Evolutionary conservation across 2,329 filamentous ascomycete genomes (phyloP), one percentile per base, ranked within the genome.

Genomic region (Aspergillus neoniger): DNA sequence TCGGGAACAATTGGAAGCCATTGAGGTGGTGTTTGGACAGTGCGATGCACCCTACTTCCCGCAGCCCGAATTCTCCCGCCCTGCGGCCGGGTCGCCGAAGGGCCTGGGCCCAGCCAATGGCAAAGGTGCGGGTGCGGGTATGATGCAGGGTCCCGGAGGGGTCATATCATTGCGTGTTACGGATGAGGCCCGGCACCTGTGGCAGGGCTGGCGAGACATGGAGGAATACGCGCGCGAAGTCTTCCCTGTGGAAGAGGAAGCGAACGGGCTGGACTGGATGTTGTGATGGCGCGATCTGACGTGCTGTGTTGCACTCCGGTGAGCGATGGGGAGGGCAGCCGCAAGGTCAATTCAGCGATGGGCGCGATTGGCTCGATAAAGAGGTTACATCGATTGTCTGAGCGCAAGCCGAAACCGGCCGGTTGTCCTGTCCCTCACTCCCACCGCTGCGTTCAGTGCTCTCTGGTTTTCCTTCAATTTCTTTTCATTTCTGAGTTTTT

Each of bases 201-300:
- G 95, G 95, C 91, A 96, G 73, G 95, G 92, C 4, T 92, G 92
- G 67, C 85, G 95, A 57, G 91, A 91, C 30, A 85, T 98, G 67
- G 92, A 97, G 73, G 95, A 98, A 77, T 99, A 98, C 74, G 94
- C 94, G 1, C 85, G 91, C 52, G 95, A 98, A 74, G 92, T 96
- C 28, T 98, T 98, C 70, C 91, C 92, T 0, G 84, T 97, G 12
- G 95, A 99, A 76, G 95, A 99, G 78, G 90, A 93, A 68, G 92
- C 92, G 32, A 98, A 98, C 74, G 94, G 94, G 5, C 80, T 95
- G 71, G 91, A 90, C 15, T 99, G 95, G 95, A 98, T 97, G 94
- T 65, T 79, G 55, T 79, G 61, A 70, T 64, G 60, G 63, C 30
- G 44, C 55, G 51, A 47, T 58, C 51, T 58, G 48, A 25, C 48